Conservation (phyloP, 768 basidiomycete species). For the Leccinum obscurum region DNA sequence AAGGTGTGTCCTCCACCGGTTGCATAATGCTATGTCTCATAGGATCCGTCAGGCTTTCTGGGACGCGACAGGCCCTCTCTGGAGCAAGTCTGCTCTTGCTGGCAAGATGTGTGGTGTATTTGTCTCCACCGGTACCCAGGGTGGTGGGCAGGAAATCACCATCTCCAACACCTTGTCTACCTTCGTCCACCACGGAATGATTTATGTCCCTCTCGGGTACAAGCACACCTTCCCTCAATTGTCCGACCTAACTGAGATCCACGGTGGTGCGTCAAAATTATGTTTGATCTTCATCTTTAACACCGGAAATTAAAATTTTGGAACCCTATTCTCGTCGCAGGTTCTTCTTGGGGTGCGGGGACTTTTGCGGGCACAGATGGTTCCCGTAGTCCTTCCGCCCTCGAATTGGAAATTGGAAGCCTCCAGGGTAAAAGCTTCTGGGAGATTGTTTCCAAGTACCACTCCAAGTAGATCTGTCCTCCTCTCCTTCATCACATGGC, state of each 20-base stretch:
- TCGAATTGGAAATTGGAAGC: slow-evolving; percentile 57
- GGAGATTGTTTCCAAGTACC: slow-evolving; percentile 43
- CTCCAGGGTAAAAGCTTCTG: slow-evolving; percentile 61
- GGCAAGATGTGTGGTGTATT: slow-evolving; percentile 51
- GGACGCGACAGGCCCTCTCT: slow-evolving; percentile 50
- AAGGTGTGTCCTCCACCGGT: slow-evolving; percentile 38
- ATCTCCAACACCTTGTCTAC: slow-evolving; percentile 41
- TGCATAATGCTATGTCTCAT: slow-evolving; percentile 23
- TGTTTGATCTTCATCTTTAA: not conserved
- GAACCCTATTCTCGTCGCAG: slow-evolving; percentile 31
- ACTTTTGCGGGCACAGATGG: slow-evolving; percentile 58
- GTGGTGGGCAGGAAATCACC: slow-evolving; percentile 49
- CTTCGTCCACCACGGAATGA: slow-evolving; percentile 55
- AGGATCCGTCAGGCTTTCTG: slow-evolving; percentile 40
- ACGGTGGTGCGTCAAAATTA: slow-evolving; percentile 40
- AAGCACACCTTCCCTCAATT: slow-evolving; percentile 40
- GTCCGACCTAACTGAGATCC: slow-evolving; percentile 43
- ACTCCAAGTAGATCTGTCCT: slow-evolving; percentile 17
- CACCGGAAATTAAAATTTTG: not conserved
- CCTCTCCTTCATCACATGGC: too few relatives aligned
- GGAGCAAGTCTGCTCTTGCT: slow-evolving; percentile 40
- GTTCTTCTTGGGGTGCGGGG: slow-evolving; percentile 83
- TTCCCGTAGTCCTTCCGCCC: slow-evolving; percentile 55
- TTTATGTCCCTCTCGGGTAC: slow-evolving; percentile 57
- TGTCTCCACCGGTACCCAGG: slow-evolving; percentile 46